Base-by-base conservation (phyloP, 2,329 filamentous ascomycete species). In the Aphanoascus verrucosus region DNA sequence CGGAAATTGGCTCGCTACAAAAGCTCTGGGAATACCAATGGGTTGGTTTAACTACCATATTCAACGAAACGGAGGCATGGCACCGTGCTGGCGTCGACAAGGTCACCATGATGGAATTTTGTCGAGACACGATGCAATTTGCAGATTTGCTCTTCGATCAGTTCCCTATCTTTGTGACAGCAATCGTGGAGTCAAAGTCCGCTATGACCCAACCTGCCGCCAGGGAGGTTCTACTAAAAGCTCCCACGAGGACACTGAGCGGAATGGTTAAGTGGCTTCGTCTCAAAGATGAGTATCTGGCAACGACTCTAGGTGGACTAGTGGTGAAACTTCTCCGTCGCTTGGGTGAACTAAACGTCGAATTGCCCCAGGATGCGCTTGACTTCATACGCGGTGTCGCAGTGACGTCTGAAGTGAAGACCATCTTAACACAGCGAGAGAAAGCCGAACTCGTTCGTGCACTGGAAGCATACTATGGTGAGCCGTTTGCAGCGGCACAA, bases 81-180 rank as follows among this genome's bases (percentile, higher is more conserved):
- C 88, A 88, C 58, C 74, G 80, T 19, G 67, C 72, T 45, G 69
- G 72, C 3, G 81, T 87, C 55, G 84, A 91, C 49, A 93, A 88
- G 65, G 70, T 75, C 17, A 75, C 81, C 52, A 90, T 98, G 87
- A 84, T 89, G 62, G 84, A 95, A 54, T 96, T 97, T 63, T 96
- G 90, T 65, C 84, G 93, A 59, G 88, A 95, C 64, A 86, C 87
- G 12, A 98, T 98, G 81, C 88, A 97, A 62, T 86, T 95, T 64
- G 90, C 91, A 0, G 87, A 94, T 63, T 78, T 80, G 35, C 77
- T 95, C 1, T 86, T 97, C 64, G 83, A 87, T 40, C 84, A 95
- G 61, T 93, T 94, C 66, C 84, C 83, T 49, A 79, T 96, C 55
- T 83, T 98, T 58, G 81, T 87, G 1, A 85, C 84, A 44, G 85